Percentiles rank a stretch among this genome's conserved stretches.
Conservation (phyloP, 495 filamentous ascomycete species). For the Penicillium alfredii region DNA sequence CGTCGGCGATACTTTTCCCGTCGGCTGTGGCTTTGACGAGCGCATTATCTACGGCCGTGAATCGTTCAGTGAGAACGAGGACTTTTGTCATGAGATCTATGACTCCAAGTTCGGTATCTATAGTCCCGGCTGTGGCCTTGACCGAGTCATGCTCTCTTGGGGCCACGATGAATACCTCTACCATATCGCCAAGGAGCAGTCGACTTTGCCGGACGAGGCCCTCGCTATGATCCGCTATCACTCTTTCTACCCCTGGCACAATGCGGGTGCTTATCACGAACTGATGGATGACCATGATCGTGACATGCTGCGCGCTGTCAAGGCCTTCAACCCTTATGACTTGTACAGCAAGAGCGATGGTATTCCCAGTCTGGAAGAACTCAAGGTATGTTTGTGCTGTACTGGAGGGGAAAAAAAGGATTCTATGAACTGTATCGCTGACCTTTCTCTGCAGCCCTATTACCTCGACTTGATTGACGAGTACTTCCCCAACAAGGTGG, state of each 20-base stretch:
- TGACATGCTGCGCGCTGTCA: constrained; percentile 70
- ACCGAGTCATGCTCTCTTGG: constrained; percentile 85
- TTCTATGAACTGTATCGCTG: no score
- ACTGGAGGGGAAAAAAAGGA: no score
- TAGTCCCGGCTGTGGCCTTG: constrained; percentile 64
- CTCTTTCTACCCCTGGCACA: constrained; percentile 88
- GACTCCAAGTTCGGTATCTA: constrained; percentile 74
- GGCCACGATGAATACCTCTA: constrained; percentile 92
- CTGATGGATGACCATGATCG: constrained; percentile 79
- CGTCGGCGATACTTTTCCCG: constrained; percentile 86
- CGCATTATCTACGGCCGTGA: constrained; percentile 69
- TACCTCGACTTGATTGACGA: constrained; percentile 81
- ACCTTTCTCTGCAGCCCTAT: constrained; percentile 69
- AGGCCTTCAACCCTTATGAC: constrained; percentile 87
- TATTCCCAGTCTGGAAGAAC: constrained; percentile 62
- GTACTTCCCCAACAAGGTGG: constrained; percentile 69
- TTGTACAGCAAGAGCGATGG: constrained; percentile 88
- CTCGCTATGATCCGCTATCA: constrained; percentile 90
- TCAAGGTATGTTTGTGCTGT: constrained; percentile 56
- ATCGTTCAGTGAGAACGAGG: constrained; percentile 67
- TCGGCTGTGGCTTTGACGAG: constrained; percentile 76
- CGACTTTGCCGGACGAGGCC: constrained; percentile 67
- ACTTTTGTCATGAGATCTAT: constrained; percentile 59
- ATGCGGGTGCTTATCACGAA: constrained; percentile 65
- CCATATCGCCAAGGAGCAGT: constrained; percentile 73